Evolutionary conservation across 768 basidiomycete species (phyloP).

Genomic region (Tulasnella sp.): DNA sequence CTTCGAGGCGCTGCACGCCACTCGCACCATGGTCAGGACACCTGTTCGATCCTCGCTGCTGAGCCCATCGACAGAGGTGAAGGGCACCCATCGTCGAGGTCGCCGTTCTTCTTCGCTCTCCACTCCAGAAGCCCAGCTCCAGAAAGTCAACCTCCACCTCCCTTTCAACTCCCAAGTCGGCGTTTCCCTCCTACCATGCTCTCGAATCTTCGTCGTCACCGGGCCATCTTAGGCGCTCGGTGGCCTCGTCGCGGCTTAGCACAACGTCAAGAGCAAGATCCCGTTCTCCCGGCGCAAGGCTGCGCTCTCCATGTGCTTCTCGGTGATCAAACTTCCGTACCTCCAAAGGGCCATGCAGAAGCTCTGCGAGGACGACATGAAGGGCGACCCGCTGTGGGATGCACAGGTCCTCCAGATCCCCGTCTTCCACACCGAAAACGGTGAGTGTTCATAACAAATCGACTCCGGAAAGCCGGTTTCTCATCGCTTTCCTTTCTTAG

Average conservation of each 20-base stretch:
- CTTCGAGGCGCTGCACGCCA: too few relatives aligned
- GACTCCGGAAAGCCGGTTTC: conserved; percentile 59
- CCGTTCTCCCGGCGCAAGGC: conserved; percentile 93
- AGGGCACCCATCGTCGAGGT: too few relatives aligned
- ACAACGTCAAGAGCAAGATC: conserved; percentile 91
- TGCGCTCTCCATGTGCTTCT: conserved; percentile 82
- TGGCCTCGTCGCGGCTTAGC: conserved; percentile 81
- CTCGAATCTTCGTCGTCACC: conserved; percentile 83
- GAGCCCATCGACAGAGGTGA: too few relatives aligned
- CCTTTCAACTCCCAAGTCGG: conserved; percentile 63
- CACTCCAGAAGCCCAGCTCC: conserved; percentile 69
- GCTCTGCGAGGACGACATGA: conserved; percentile 35
- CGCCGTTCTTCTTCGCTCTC: conserved; percentile 59
- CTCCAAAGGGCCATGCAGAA: conserved; percentile 62
- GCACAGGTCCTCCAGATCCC: conserved; percentile 60
- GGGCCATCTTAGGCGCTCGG: conserved; percentile 86
- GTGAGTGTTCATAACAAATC: conserved; percentile 58
- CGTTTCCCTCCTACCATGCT: conserved; percentile 84
- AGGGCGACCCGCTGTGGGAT: conserved; percentile 17
- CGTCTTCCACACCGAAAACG: conserved; percentile 88
- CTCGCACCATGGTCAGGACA: too few relatives aligned
- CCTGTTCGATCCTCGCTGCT: too few relatives aligned
- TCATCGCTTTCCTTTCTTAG: conserved; percentile 47
- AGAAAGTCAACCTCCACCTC: conserved; percentile 79
- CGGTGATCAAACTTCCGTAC: conserved; percentile 91